phyloP scores from a whole-genome alignment of 164 flowering plant species.

The Tinospora cordifolia region DNA sequence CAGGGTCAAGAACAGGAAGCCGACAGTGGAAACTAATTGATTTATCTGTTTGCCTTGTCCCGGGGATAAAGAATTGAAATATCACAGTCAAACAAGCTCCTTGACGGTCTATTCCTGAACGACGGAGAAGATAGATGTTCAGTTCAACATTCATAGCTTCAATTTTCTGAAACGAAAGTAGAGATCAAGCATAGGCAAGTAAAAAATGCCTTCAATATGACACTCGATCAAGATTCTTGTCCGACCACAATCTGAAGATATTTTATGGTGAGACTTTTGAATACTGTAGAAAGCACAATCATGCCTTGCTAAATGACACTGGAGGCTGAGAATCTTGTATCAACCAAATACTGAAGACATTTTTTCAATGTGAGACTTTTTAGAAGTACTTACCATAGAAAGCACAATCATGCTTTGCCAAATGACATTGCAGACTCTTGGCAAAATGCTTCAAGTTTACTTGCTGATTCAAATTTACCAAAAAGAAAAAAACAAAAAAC shows the following conservation, averaged over 20 bases:
- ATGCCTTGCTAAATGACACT: slow-evolving; percentile 75
- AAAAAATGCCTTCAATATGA: background rate
- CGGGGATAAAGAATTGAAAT: slow-evolving; percentile 91
- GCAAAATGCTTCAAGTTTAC: slow-evolving; percentile 85
- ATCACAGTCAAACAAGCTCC: slow-evolving; percentile 80
- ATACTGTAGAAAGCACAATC: slow-evolving; percentile 85
- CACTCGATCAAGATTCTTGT: too few species aligned
- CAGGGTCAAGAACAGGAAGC: slow-evolving; percentile 84
- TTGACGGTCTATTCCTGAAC: slow-evolving; percentile 44
- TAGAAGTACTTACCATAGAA: slow-evolving; percentile 50
- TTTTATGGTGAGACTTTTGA: background rate
- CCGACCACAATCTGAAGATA: background rate
- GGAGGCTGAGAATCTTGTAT: too few species aligned
- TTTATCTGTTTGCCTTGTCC: slow-evolving; percentile 72
- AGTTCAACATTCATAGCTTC: background rate
- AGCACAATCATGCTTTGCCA: slow-evolving; percentile 82
- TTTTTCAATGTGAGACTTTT: background rate
- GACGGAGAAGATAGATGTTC: background rate
- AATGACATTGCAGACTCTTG: slow-evolving; percentile 71
- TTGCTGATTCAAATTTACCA: slow-evolving; percentile 29
- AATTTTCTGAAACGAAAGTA: background rate
- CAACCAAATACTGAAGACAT: background rate
- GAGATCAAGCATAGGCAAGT: background rate
- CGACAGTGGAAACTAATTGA: slow-evolving; percentile 89
- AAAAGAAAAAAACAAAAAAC: too few species aligned